Evolutionary conservation across 1,284 basidiomycete genomes (phyloP).

Genomic region (Ganoderma multipileum): DNA sequence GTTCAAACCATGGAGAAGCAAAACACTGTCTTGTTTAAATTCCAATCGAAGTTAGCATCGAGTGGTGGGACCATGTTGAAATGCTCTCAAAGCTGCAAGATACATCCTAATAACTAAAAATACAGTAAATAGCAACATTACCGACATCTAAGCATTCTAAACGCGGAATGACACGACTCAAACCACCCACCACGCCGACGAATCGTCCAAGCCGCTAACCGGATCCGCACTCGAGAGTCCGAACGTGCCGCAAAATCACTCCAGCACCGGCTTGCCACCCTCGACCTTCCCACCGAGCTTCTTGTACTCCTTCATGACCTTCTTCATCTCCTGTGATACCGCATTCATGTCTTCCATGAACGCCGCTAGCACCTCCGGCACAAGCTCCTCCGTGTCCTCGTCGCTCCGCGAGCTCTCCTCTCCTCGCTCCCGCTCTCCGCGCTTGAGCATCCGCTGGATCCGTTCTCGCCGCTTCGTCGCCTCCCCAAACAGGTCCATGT

Average conservation of each 20-base stretch:
- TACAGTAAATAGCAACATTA: constrained; percentile 1
- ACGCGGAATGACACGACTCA: background rate
- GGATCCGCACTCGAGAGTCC: too few relatives aligned
- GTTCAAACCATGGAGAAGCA: too few relatives aligned
- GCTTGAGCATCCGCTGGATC: constrained; percentile 50
- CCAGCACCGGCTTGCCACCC: background rate
- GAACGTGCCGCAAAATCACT: background rate
- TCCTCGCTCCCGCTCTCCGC: constrained; percentile 36
- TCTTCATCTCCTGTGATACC: constrained; percentile 31
- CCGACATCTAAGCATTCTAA: background rate
- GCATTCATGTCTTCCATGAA: constrained; percentile 41
- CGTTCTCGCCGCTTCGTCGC: constrained; percentile 55
- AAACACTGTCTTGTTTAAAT: too few relatives aligned
- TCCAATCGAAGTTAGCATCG: too few relatives aligned
- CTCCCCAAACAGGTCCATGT: constrained; percentile 53
- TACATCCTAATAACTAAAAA: background rate
- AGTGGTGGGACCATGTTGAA: too few relatives aligned
- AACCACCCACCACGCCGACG: background rate
- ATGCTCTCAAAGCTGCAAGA: background rate
- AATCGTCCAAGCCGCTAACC: background rate
- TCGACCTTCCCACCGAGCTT: constrained; percentile 20
- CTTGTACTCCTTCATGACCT: constrained; percentile 23
- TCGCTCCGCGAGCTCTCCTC: constrained; percentile 49
- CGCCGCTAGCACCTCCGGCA: constrained; percentile 55
- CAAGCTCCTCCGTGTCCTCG: constrained; percentile 57